Evolutionary conservation across 306 rosid species (phyloP), one percentile per base, ranked within the genome.

Genomic region (Delonix regia): DNA sequence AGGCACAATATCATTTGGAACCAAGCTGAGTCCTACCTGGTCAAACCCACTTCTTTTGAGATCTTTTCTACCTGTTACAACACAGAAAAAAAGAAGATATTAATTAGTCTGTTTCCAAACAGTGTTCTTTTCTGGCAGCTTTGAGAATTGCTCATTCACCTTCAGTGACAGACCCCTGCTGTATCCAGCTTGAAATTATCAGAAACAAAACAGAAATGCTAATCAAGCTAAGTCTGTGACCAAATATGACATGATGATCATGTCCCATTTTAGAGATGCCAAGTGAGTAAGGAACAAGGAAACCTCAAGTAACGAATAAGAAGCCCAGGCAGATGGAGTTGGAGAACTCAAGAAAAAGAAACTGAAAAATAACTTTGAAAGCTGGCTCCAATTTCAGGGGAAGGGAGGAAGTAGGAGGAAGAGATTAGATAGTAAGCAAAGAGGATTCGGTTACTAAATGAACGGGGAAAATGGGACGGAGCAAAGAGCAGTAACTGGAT

Each of bases 121-220:
- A 16, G 47, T n/a, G 56, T 65, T 39, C 13, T 34, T 47, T 15
- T 11, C 72, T 36, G 11, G 42, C 16, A 82, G 66, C n/a, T 66
- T 61, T 15, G 59, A 60, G n/a, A 67, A 76, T 49, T 61, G 59
- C 42, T 53, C 28, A 62, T 61, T 82, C 85, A 93, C 97, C 92
- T 91, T 91, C 89, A 65, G 88, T 87, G 60, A 86, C 84, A 74
- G 87, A 81, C 75, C 84, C 88, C 14, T 80, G 67, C 71, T 85
- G 93, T 66, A 89, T 77, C 34, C 91, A 87, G 85, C 86, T 84
- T 79, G 88, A 61, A 78, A 89, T 55, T 30, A 90, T 66, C 72
- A 94, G 87, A 89, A 88, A 71, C 79, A 87, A 18, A 71, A 88
- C 75, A 76, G 75, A 85, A 67, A 87, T 22, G 82, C 80, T 45